Evolutionary conservation across 257 asterid genomes (phyloP).

Genomic region (Nyctanthes arbortristis): DNA sequence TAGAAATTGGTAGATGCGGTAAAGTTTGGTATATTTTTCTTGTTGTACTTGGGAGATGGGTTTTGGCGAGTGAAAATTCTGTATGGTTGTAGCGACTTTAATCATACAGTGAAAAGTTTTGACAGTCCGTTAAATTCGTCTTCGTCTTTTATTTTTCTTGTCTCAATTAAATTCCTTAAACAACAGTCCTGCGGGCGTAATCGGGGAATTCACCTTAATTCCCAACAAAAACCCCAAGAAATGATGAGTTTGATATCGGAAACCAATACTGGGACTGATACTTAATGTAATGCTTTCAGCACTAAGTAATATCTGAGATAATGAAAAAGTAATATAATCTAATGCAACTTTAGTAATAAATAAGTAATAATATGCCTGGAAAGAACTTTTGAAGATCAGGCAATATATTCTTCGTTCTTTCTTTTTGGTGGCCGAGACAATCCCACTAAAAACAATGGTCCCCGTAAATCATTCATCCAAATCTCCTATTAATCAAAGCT

Average conservation of each 20-base stretch:
- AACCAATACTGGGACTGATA: too few relatives aligned
- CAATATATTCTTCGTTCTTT: constrained; percentile 30
- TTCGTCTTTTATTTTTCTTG: too few relatives aligned
- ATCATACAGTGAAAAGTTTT: too few relatives aligned
- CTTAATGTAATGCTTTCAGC: neutral
- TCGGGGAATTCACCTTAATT: too few relatives aligned
- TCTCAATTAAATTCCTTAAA: too few relatives aligned
- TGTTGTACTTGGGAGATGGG: too few relatives aligned
- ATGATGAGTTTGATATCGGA: neutral
- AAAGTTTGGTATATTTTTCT: too few relatives aligned
- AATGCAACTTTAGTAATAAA: constrained; percentile 29
- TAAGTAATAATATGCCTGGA: constrained; percentile 24
- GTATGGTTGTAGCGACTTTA: too few relatives aligned
- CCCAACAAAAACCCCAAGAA: neutral
- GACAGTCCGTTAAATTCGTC: too few relatives aligned
- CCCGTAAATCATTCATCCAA: constrained; percentile 25
- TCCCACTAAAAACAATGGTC: constrained; percentile 24
- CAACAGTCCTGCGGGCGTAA: too few relatives aligned
- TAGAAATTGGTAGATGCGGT: too few relatives aligned
- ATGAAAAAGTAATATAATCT: constrained; percentile 7
- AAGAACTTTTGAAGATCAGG: constrained; percentile 25
- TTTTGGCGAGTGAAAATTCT: too few relatives aligned
- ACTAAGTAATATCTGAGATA: neutral
- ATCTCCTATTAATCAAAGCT: constrained; percentile 1
- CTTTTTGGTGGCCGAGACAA: constrained; percentile 30